Conservation (phyloP, 2,329 filamentous ascomycete species). For the Claviceps maximensis region DNA sequence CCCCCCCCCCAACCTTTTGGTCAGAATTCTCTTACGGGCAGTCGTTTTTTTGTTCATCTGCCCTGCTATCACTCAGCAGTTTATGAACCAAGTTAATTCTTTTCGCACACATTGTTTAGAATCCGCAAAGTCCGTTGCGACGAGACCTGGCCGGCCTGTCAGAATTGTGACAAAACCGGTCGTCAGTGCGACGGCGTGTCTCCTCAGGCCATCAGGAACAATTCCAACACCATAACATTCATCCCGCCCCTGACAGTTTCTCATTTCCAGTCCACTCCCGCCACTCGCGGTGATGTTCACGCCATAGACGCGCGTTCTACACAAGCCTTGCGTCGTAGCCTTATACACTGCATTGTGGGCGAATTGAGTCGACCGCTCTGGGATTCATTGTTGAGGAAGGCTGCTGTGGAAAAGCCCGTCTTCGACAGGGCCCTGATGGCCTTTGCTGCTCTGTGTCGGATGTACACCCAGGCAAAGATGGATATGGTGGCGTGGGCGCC, state of each 20-base stretch:
- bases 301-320: constrained; percentile 3
- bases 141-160: constrained; percentile 8
- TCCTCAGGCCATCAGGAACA: neutral
- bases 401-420: constrained; percentile 6
- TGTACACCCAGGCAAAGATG: constrained; percentile 5
- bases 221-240: constrained; percentile 8
- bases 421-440: constrained; percentile 7
- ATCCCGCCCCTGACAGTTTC: constrained; percentile 8
- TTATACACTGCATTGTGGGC: constrained; percentile 9
- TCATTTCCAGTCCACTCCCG: constrained; percentile 4
- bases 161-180: constrained; percentile 8
- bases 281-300: constrained; percentile 2
- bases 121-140: constrained; percentile 11
- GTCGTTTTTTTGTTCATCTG: too few relatives aligned
- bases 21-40: too few relatives aligned
- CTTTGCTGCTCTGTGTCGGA: constrained; percentile 6
- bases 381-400: constrained; percentile 7
- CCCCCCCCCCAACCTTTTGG: too few relatives aligned
- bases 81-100: neutral
- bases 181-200: constrained; percentile 9
- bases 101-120: neutral
- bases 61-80: neutral
- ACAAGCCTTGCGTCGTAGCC: constrained; percentile 1
- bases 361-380: constrained; percentile 5
- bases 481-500: constrained; percentile 2